Conservation (phyloP, 148 eudicot genomes). For the Amaranthus palmeri region DNA sequence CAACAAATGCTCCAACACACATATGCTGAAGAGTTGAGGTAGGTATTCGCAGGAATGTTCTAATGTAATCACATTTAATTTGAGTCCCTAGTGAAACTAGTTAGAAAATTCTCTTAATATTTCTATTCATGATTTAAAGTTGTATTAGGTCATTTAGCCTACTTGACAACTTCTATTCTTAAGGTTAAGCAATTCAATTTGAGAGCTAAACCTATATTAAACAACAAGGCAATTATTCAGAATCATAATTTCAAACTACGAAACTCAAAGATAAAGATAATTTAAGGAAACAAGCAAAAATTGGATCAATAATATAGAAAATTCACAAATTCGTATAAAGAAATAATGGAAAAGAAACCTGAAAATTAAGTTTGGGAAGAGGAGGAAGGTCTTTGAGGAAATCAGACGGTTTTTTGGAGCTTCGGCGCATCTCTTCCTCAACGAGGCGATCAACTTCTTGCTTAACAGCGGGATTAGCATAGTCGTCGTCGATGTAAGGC, state of each 20-base stretch:
- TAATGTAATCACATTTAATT: too few relatives aligned
- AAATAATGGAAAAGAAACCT: constrained; percentile 33
- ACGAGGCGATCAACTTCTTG: constrained; percentile 76
- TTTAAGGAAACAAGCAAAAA: not conserved
- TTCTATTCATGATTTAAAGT: too few relatives aligned
- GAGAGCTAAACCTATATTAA: too few relatives aligned
- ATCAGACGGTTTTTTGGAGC: constrained; percentile 74
- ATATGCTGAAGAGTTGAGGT: too few relatives aligned
- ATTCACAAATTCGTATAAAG: constrained; percentile 6
- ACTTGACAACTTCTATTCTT: too few relatives aligned
- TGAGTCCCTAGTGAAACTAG: too few relatives aligned
- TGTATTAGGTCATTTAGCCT: too few relatives aligned
- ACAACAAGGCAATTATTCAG: too few relatives aligned
- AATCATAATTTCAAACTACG: not conserved
- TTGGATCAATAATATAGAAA: not conserved
- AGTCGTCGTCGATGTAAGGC: constrained; percentile 93
- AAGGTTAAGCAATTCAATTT: too few relatives aligned
- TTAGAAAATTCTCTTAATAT: too few relatives aligned
- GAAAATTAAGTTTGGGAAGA: constrained; percentile 44
- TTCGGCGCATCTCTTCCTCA: constrained; percentile 83
- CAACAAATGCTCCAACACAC: too few relatives aligned
- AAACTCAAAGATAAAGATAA: not conserved
- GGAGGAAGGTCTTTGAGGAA: constrained; percentile 80
- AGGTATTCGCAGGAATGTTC: too few relatives aligned
- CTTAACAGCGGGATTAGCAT: constrained; percentile 60